Conservation (phyloP, 306 rosid species). For the Alnus glutinosa region DNA sequence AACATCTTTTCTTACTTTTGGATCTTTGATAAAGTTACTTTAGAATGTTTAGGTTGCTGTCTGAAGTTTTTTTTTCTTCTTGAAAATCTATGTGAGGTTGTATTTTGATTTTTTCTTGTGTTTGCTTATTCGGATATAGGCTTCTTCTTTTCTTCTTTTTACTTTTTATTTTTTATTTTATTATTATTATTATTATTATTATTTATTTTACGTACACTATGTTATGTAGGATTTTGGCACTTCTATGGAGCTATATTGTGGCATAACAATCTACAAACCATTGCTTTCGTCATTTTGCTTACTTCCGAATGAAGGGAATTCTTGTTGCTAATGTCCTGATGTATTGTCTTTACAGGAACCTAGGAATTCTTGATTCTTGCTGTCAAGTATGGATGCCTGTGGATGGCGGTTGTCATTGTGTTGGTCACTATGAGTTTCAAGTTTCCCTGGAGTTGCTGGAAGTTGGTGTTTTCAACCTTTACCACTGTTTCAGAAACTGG, state of each 20-base stretch:
- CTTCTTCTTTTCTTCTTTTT: too few species aligned
- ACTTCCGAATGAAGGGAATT: not conserved
- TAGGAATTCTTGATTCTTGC: constrained; percentile 9
- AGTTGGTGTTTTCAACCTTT: not conserved
- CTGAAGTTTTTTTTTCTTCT: not conserved
- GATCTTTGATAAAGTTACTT: not conserved
- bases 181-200: too few species aligned
- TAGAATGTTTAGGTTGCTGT: not conserved
- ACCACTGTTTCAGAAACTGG: not conserved
- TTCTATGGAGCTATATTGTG: not conserved
- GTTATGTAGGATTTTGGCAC: not conserved
- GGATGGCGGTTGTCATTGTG: not conserved
- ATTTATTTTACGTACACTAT: not conserved
- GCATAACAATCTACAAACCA: not conserved
- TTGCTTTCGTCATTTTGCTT: not conserved
- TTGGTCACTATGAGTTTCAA: not conserved
- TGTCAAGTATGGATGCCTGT: not conserved
- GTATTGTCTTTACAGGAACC: constrained; percentile 5
- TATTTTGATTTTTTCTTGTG: not conserved
- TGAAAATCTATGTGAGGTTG: not conserved
- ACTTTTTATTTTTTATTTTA: too few species aligned
- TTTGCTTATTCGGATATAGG: too few species aligned
- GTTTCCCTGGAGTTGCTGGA: not conserved
- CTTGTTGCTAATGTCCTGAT: not conserved
- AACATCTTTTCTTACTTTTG: not conserved